phyloP scores from a whole-genome alignment of 768 basidiomycete species.

The Suillus clintonianus region DNA sequence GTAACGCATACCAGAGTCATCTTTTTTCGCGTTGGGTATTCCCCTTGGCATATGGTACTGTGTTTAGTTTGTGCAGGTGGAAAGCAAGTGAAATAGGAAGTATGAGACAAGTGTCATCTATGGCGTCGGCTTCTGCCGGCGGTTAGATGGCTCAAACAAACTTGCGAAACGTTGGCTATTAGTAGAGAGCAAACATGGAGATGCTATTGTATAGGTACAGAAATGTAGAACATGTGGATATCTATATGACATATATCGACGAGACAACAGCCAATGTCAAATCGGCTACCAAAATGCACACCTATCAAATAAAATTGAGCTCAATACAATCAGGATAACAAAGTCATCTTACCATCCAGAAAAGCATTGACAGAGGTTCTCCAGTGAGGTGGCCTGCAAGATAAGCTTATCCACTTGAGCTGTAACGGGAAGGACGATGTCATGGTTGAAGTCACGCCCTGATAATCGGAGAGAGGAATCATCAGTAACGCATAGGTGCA shows the following conservation, averaged over 20 bases:
- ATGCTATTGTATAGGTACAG: slow-evolving; percentile 19
- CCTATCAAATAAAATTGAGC: slow-evolving; percentile 31
- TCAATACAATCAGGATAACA: background rate
- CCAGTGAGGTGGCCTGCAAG: slow-evolving; percentile 87
- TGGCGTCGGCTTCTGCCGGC: slow-evolving; percentile 1
- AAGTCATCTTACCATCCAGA: slow-evolving; percentile 74
- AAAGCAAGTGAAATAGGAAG: background rate
- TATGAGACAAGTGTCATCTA: background rate
- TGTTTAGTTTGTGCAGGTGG: background rate
- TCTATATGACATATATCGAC: slow-evolving; percentile 13
- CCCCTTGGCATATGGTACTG: slow-evolving; percentile 68
- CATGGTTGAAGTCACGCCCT: slow-evolving; percentile 95
- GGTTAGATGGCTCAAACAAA: background rate
- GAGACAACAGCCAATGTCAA: slow-evolving; percentile 10
- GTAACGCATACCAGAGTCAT: slow-evolving; percentile 81
- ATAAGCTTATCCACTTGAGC: slow-evolving; percentile 93
- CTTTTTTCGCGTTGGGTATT: slow-evolving; percentile 76
- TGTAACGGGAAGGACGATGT: slow-evolving; percentile 67
- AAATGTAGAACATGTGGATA: slow-evolving; percentile 15
- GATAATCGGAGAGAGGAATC: slow-evolving; percentile 1
- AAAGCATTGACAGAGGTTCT: slow-evolving; percentile 96
- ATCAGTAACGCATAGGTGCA: background rate
- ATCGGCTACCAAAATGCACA: slow-evolving; percentile 72
- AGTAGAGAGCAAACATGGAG: background rate
- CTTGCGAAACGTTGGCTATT: background rate